Percentiles rank a stretch among this genome's conserved stretches.
Evolutionary conservation across 805 yeast genomes (phyloP).

Genomic region (Candida hungchunana): DNA sequence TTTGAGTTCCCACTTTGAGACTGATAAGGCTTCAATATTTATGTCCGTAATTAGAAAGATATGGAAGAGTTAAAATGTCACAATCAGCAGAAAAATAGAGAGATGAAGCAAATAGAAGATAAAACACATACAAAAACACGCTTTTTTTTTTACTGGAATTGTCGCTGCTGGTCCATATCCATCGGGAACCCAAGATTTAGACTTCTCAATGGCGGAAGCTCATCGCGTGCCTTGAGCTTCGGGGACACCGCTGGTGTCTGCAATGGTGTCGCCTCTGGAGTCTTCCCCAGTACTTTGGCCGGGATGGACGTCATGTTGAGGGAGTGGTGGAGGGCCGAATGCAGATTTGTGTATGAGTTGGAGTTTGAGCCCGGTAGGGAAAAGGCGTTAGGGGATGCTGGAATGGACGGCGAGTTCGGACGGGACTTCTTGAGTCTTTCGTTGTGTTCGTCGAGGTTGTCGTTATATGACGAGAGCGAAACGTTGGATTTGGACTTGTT

Average conservation of each 20-base stretch:
- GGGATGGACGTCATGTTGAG: conserved; percentile 19
- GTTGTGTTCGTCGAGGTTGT: conserved; percentile 40
- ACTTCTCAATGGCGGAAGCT: conserved; percentile 27
- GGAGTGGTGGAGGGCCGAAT: conserved; percentile 20
- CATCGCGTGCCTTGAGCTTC: conserved; percentile 17
- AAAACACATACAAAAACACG: background rate
- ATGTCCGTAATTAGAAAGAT: background rate
- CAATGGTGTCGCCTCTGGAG: conserved; percentile 28
- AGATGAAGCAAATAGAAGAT: background rate
- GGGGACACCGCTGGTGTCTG: conserved; percentile 27
- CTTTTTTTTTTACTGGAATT: no score
- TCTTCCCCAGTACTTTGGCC: conserved; percentile 23
- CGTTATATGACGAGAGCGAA: conserved; percentile 26
- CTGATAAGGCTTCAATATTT: no score
- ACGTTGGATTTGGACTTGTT: conserved; percentile 25
- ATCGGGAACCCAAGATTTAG: conserved; percentile 26
- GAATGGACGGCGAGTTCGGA: conserved; percentile 31
- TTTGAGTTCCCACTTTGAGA: conserved; percentile 8
- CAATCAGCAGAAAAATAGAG: background rate
- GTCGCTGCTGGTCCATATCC: conserved; percentile 15
- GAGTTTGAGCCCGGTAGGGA: conserved; percentile 19
- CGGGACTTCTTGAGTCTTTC: conserved; percentile 35
- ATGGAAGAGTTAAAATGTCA: background rate
- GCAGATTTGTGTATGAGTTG: conserved; percentile 24
- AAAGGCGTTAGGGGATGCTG: conserved; percentile 21